phyloP scores from a whole-genome alignment of 345 rosid genomes.

The Citrus cavaleriei region DNA sequence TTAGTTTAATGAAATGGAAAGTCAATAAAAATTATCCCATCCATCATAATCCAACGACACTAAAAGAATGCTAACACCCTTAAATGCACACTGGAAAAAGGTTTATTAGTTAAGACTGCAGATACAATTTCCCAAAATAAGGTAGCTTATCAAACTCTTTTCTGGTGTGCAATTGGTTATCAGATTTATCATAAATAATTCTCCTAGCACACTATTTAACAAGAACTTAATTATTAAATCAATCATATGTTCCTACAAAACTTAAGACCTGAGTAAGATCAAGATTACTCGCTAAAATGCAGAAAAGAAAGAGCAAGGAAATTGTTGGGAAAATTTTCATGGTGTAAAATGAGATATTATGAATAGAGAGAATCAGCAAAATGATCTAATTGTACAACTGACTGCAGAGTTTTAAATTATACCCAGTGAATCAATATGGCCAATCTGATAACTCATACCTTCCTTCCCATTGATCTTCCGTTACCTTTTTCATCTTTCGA shows the following conservation, averaged over 20 bases:
- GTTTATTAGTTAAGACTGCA: not conserved
- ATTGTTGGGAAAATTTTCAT: not conserved
- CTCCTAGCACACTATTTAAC: not conserved
- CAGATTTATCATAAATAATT: not conserved
- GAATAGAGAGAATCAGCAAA: not conserved
- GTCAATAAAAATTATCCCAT: not conserved
- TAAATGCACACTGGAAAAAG: not conserved
- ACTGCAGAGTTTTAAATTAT: no score
- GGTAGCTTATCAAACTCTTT: not conserved
- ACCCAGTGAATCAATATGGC: no score
- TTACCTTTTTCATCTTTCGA: slow-evolving; percentile 72
- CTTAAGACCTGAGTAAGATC: not conserved
- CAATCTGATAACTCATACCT: slow-evolving; percentile 38
- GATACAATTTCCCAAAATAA: not conserved
- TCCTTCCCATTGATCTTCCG: slow-evolving; percentile 87
- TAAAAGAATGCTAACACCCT: not conserved
- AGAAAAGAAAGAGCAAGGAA: not conserved
- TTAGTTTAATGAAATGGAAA: not conserved
- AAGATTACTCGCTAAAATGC: not conserved
- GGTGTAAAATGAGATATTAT: not conserved
- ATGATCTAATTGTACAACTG: not conserved
- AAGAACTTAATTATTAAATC: not conserved
- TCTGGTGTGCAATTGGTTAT: not conserved
- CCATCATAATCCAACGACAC: not conserved
- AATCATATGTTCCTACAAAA: not conserved